A percentile compares a stretch with the other conserved stretches of the same genome.
These are phyloP conservation scores for Aspergillus coremiiformis DNA, from an alignment of 495 filamentous ascomycete species.

Conservation along the genomic window DNA sequence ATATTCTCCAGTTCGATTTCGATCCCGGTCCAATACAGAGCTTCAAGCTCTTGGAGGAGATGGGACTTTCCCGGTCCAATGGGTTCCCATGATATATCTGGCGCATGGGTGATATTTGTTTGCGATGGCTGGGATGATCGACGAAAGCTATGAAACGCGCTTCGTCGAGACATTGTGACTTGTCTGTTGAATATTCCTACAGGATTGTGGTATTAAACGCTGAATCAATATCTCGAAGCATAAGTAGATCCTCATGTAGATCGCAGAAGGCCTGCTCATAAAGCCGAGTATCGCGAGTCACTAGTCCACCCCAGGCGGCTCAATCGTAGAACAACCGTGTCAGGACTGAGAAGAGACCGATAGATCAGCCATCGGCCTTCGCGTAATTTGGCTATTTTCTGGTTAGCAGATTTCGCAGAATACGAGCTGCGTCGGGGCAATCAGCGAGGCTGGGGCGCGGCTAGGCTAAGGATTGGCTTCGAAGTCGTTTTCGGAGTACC, in stretches of 20 bases:
- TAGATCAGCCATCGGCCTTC: background rate
- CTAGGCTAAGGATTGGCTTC: background rate
- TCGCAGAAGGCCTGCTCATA: background rate
- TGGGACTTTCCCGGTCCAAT: constrained; percentile 9
- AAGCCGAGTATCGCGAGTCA: background rate
- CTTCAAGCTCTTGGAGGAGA: constrained; percentile 16
- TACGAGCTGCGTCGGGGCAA: background rate
- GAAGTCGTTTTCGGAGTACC: background rate
- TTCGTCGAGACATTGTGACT: background rate
- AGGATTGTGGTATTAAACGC: background rate
- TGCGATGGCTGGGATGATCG: background rate
- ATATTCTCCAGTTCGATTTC: constrained; percentile 21
- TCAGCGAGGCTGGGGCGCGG: background rate
- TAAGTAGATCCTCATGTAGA: too few species aligned
- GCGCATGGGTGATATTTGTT: background rate
- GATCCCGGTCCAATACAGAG: constrained; percentile 27
- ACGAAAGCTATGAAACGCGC: background rate
- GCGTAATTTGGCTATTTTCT: background rate
- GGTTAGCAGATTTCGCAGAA: background rate
- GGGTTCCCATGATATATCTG: constrained; percentile 4
- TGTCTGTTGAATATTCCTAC: background rate
- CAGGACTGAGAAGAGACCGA: background rate
- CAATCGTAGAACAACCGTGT: background rate
- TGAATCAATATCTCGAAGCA: background rate
- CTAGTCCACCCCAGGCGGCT: background rate